Percentiles rank a stretch among this genome's conserved stretches.
Evolutionary conservation across 75 land plant species (phyloP).

Genomic region (Azolla pinnata): DNA sequence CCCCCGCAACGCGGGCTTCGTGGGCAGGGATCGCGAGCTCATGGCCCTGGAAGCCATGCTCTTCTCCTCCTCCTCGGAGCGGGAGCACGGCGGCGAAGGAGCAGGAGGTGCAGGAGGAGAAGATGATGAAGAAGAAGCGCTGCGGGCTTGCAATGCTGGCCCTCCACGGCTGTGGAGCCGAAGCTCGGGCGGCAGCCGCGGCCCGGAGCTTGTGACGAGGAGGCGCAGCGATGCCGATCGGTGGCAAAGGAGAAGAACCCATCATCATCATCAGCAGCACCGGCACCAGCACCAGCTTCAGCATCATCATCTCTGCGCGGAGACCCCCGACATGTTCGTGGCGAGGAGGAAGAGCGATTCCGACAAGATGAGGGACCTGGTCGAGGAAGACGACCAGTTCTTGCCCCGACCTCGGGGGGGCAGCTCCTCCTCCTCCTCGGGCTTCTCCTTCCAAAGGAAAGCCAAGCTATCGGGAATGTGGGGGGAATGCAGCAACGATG

Average conservation of each 20-base stretch:
- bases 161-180: not conserved
- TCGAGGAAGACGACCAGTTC: not conserved
- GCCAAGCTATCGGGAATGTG: too few relatives aligned
- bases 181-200: not conserved
- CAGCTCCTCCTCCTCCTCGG: not conserved
- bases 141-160: not conserved
- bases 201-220: not conserved
- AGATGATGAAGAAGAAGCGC: slow-evolving; percentile 10
- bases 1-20: slow-evolving; percentile 53
- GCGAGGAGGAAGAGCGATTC: slow-evolving; percentile 17
- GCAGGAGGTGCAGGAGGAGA: slow-evolving; percentile 22
- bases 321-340: slow-evolving; percentile 1
- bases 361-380: slow-evolving; percentile 10
- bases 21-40: slow-evolving; percentile 75
- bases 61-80: slow-evolving; percentile 47
- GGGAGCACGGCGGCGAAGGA: slow-evolving; percentile 28
- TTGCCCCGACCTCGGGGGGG: not conserved
- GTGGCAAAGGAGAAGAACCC: slow-evolving; percentile 12
- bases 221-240: slow-evolving; percentile 13
- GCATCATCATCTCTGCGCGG: not conserved
- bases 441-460: too few relatives aligned
- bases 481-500: too few relatives aligned
- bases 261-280: too few relatives aligned
- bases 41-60: slow-evolving; percentile 58
- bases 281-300: too few relatives aligned